Conservation (phyloP, 2,329 filamentous ascomycete genomes). For the Aspergillus transmontanensis region DNA sequence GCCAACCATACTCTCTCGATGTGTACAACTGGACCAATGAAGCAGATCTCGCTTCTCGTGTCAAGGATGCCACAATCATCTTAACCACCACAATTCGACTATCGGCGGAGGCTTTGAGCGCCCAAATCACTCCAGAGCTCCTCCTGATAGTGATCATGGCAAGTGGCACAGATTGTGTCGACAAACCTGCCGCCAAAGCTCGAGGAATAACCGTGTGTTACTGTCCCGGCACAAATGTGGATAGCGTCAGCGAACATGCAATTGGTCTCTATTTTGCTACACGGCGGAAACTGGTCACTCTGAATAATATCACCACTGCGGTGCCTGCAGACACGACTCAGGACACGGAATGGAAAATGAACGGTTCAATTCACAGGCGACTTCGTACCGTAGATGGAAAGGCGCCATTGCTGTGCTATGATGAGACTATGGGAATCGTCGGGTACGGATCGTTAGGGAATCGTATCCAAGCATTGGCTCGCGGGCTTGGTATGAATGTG, state of each 20-base stretch:
- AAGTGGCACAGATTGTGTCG: conserved; percentile 52
- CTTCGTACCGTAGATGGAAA: conserved; percentile 24
- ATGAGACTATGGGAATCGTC: conserved; percentile 53
- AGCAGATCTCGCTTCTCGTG: conserved; percentile 34
- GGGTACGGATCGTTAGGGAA: conserved; percentile 53
- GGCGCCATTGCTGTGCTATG: conserved; percentile 47
- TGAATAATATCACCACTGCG: conserved; percentile 29
- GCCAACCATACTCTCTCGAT: conserved; percentile 42
- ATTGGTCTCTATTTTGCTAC: conserved; percentile 54
- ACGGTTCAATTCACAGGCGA: neutral
- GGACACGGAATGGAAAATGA: conserved; percentile 1
- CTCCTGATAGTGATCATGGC: conserved; percentile 49
- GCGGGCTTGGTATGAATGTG: conserved; percentile 51
- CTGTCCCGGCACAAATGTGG: conserved; percentile 50
- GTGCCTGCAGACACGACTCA: neutral
- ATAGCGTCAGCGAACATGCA: conserved; percentile 54
- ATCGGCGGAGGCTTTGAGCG: conserved; percentile 37
- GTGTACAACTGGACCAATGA: conserved; percentile 38
- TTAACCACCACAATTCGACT: conserved; percentile 42
- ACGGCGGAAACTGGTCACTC: conserved; percentile 43
- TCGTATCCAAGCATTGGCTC: conserved; percentile 32
- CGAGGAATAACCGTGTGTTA: conserved; percentile 51
- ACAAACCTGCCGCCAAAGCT: conserved; percentile 44
- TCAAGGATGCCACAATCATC: conserved; percentile 52
- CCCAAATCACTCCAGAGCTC: conserved; percentile 18